phyloP scores from a whole-genome alignment of 495 filamentous ascomycete genomes.

The Friedmanniomyces simplex region DNA sequence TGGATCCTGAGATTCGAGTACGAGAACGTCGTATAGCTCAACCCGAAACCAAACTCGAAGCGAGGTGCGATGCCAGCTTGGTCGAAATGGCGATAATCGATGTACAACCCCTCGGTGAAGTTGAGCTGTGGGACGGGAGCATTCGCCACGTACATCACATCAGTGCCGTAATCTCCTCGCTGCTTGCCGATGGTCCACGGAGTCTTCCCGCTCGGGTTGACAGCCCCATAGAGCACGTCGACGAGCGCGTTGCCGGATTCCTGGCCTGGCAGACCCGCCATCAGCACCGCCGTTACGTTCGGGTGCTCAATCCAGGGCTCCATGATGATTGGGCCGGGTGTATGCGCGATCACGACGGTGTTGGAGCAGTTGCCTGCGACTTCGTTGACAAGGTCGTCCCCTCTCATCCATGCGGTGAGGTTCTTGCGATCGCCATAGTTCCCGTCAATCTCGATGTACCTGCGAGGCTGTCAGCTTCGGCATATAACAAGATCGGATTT shows the following conservation, averaged over 20 bases:
- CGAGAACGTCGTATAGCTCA: constrained; percentile 75
- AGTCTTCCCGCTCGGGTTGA: constrained; percentile 76
- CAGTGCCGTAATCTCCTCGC: constrained; percentile 71
- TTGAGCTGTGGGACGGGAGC: constrained; percentile 69
- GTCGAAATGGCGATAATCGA: constrained; percentile 92
- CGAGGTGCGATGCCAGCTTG: constrained; percentile 53
- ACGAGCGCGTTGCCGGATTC: constrained; percentile 79
- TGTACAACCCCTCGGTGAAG: constrained; percentile 71
- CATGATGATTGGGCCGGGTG: constrained; percentile 77
- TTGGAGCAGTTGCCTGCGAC: constrained; percentile 59
- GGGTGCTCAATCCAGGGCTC: constrained; percentile 78
- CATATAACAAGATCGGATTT: constrained; percentile 32
- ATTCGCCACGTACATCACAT: constrained; percentile 66
- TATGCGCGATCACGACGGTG: constrained; percentile 79
- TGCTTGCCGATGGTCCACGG: constrained; percentile 85
- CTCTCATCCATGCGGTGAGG: constrained; percentile 64
- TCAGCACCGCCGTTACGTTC: constrained; percentile 67
- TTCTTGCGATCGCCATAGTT: constrained; percentile 75
- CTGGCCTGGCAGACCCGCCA: constrained; percentile 83
- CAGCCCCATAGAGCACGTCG: constrained; percentile 75
- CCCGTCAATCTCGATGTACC: no score
- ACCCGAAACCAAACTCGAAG: constrained; percentile 69
- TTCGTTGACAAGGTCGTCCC: constrained; percentile 58
- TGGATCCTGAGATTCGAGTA: constrained; percentile 62
- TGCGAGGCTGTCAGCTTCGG: no score